A percentile compares a stretch with the other conserved stretches of the same genome.
Evolutionary conservation across 495 filamentous ascomycete species (phyloP).

Genomic region (Talaromyces proteolyticus): DNA sequence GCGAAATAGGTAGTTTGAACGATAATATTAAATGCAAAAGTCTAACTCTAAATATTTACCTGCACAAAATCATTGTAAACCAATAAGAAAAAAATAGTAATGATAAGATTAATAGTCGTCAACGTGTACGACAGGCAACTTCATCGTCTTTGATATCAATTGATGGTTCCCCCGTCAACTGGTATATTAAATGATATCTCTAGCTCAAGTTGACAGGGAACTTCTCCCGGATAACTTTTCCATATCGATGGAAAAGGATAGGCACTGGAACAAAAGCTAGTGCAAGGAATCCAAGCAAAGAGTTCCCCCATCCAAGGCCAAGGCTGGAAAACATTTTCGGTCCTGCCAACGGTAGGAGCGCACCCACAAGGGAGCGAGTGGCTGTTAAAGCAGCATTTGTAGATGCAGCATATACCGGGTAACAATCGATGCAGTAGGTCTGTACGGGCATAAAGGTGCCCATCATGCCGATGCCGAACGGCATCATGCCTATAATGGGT

Average conservation of each 20-base stretch:
- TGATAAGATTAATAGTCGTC: too few relatives aligned
- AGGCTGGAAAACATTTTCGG: conserved; percentile 54
- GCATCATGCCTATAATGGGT: conserved; percentile 24
- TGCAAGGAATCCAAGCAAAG: conserved; percentile 57
- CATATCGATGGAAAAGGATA: conserved; percentile 24
- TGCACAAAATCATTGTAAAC: too few relatives aligned
- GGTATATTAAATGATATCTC: not conserved
- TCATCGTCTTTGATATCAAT: not conserved
- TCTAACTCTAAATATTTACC: too few relatives aligned
- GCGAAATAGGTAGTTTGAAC: too few relatives aligned
- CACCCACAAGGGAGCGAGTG: conserved; percentile 52
- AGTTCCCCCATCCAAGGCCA: conserved; percentile 64
- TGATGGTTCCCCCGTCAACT: not conserved
- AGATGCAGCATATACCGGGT: conserved; percentile 43
- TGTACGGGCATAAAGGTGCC: conserved; percentile 21
- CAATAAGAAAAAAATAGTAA: too few relatives aligned
- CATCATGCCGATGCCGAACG: conserved; percentile 21
- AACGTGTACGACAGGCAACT: too few relatives aligned
- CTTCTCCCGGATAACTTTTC: conserved; percentile 22
- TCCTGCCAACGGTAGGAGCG: conserved; percentile 57
- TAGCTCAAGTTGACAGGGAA: conserved; percentile 16
- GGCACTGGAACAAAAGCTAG: conserved; percentile 40
- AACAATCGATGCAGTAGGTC: conserved; percentile 30
- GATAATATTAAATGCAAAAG: too few relatives aligned
- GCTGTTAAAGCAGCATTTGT: conserved; percentile 53